A percentile compares a stretch with the other conserved stretches of the same genome.
Conservation (phyloP, 495 filamentous ascomycete species). For the Lasiosphaeria hispida region DNA sequence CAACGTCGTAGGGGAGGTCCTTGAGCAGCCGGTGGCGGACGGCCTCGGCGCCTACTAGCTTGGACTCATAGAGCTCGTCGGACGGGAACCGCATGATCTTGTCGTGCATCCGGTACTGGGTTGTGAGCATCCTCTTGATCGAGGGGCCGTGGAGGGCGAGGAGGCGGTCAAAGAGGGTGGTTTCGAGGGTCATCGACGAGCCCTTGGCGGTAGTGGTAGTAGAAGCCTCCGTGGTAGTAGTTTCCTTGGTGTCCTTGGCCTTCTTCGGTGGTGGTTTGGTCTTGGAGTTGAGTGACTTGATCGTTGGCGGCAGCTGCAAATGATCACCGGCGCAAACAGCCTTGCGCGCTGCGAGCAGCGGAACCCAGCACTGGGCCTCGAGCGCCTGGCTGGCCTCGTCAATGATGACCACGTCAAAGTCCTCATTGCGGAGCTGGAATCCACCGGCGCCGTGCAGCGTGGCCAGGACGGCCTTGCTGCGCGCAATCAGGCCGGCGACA, state of each 20-base stretch:
- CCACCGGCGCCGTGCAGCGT: slow-evolving; percentile 93
- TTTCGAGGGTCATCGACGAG: slow-evolving; percentile 59
- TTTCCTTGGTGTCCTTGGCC: slow-evolving; percentile 17
- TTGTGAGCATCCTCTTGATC: slow-evolving; percentile 95
- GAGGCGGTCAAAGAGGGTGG: slow-evolving; percentile 86
- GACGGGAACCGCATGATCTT: slow-evolving; percentile 94
- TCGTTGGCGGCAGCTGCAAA: slow-evolving; percentile 88
- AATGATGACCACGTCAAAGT: slow-evolving; percentile 92
- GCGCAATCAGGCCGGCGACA: slow-evolving; percentile 67
- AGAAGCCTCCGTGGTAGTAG: background rate
- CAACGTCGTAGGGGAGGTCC: slow-evolving; percentile 74
- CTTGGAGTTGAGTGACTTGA: slow-evolving; percentile 74
- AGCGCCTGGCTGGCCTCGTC: slow-evolving; percentile 96
- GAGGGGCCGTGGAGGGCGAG: slow-evolving; percentile 73
- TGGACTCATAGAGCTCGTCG: slow-evolving; percentile 76
- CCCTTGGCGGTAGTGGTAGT: background rate
- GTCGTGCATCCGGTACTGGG: slow-evolving; percentile 98
- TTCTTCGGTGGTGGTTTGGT: slow-evolving; percentile 14
- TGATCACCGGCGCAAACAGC: slow-evolving; percentile 92
- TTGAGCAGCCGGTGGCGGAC: slow-evolving; percentile 74
- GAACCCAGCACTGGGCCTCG: slow-evolving; percentile 98
- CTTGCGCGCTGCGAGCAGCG: slow-evolving; percentile 75
- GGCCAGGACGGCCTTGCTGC: slow-evolving; percentile 83
- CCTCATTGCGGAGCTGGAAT: slow-evolving; percentile 71
- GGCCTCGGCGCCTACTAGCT: slow-evolving; percentile 71